Conservation (phyloP, 2,329 filamentous ascomycete species). For the Monosporascus sp. region DNA sequence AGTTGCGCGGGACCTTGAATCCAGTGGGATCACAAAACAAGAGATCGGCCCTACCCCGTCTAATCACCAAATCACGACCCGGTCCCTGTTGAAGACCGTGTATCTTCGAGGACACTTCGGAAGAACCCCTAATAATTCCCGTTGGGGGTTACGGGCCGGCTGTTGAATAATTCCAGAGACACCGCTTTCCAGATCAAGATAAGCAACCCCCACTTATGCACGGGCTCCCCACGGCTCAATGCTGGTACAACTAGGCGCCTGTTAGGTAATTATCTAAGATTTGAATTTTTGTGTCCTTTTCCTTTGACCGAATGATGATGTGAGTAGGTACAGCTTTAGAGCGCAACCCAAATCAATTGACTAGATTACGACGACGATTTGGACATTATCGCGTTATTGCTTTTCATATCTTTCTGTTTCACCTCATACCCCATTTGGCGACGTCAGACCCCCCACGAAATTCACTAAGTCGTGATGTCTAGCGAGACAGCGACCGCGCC, state of each 20-base stretch:
- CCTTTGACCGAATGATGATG: background rate
- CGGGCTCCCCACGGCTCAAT: background rate
- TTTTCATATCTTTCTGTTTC: too few species aligned
- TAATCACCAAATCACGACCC: background rate
- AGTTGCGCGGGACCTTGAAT: background rate
- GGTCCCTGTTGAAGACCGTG: background rate
- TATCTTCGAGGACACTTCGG: background rate
- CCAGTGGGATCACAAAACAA: background rate
- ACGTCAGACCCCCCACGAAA: background rate
- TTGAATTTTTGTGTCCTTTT: background rate
- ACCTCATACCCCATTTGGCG: too few species aligned
- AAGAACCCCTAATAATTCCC: background rate
- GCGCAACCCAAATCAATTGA: too few species aligned
- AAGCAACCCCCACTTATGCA: background rate
- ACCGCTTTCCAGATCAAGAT: background rate
- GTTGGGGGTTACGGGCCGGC: background rate
- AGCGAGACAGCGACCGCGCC: slow-evolving; percentile 29
- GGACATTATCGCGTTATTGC: too few species aligned
- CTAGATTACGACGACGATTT: too few species aligned
- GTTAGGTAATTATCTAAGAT: background rate
- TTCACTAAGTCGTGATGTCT: slow-evolving; percentile 37
- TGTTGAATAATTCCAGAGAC: background rate
- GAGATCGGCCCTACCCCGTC: background rate
- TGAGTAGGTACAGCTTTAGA: too few species aligned
- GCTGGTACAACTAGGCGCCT: background rate